Evolutionary conservation across 257 asterid genomes (phyloP).

Genomic region (Solanum bulbocastanum): DNA sequence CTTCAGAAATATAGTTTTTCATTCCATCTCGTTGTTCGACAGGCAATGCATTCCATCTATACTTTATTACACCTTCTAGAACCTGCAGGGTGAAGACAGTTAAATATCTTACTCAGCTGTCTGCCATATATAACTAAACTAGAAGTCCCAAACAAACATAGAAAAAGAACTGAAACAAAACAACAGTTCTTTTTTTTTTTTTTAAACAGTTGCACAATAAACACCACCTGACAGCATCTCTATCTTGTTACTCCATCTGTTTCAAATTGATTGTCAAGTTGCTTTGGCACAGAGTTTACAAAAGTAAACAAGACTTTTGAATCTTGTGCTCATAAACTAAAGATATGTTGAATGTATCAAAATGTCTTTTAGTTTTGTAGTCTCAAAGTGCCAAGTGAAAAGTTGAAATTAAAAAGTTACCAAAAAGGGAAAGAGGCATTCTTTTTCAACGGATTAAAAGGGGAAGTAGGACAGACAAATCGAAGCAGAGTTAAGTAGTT

Average conservation of each 20-base stretch:
- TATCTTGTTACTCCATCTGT: neutral
- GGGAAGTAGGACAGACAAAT: neutral
- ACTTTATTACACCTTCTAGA: slow-evolving; percentile 94
- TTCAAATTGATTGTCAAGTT: neutral
- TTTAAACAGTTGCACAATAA: neutral
- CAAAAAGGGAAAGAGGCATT: neutral
- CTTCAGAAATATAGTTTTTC: slow-evolving; percentile 97
- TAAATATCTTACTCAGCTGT: slow-evolving; percentile 1
- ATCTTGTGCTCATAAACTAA: neutral
- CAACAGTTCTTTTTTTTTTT: neutral
- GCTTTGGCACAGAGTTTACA: neutral
- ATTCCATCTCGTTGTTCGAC: slow-evolving; percentile 96
- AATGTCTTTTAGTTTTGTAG: neutral
- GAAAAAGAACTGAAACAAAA: neutral
- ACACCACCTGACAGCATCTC: neutral
- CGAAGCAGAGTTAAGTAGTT: neutral
- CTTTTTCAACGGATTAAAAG: neutral
- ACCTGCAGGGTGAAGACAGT: slow-evolving; percentile 44
- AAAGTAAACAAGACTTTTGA: neutral
- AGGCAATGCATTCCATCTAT: slow-evolving; percentile 97
- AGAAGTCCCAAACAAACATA: neutral
- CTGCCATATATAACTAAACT: neutral
- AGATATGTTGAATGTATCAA: too few relatives aligned
- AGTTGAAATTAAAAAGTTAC: neutral
- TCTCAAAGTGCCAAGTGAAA: neutral